These are phyloP conservation scores for Blastobotrys niveus DNA, from an alignment of 1,139 yeast genomes.

Conservation along the genomic window DNA sequence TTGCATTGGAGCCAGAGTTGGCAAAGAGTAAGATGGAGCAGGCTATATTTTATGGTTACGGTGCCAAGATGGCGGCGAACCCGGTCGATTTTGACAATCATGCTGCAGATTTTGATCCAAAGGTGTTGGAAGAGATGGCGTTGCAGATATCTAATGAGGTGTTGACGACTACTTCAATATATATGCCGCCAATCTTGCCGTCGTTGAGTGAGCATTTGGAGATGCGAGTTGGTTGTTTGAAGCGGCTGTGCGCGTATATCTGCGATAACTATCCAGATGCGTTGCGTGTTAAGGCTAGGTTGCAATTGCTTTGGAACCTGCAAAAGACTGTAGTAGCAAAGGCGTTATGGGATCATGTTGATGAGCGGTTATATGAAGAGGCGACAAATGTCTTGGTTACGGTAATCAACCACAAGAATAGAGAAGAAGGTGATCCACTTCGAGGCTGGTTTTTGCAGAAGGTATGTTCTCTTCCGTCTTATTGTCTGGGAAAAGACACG, in stretches of 20 bases:
- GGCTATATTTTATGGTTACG: slow-evolving; percentile 57
- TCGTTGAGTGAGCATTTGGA: slow-evolving; percentile 42
- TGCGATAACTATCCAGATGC: slow-evolving; percentile 43
- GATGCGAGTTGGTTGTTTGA: slow-evolving; percentile 38
- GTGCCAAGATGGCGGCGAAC: slow-evolving; percentile 31
- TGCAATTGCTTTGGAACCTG: slow-evolving; percentile 42
- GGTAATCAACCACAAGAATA: slow-evolving; percentile 14
- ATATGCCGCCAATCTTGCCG: slow-evolving; percentile 43
- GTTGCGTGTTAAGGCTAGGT: slow-evolving; percentile 34
- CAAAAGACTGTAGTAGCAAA: slow-evolving; percentile 56
- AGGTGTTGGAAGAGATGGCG: slow-evolving; percentile 47
- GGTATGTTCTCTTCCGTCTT: slow-evolving; percentile 12
- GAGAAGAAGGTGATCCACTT: slow-evolving; percentile 19
- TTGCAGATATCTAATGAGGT: slow-evolving; percentile 49
- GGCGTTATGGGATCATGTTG: slow-evolving; percentile 43
- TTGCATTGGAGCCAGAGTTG: slow-evolving; percentile 34
- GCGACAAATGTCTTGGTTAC: slow-evolving; percentile 16
- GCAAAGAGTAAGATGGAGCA: slow-evolving; percentile 74
- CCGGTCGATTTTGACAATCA: slow-evolving; percentile 56
- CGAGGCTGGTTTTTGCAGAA: slow-evolving; percentile 27
- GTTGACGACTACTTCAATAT: slow-evolving; percentile 43
- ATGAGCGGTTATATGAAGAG: slow-evolving; percentile 16
- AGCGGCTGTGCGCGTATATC: slow-evolving; percentile 45
- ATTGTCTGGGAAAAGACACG: neutral
- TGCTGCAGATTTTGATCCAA: slow-evolving; percentile 30